These are phyloP conservation scores for Leishmania tarentolae DNA, from an alignment of 208 protist species.

Conservation along the genomic window DNA sequence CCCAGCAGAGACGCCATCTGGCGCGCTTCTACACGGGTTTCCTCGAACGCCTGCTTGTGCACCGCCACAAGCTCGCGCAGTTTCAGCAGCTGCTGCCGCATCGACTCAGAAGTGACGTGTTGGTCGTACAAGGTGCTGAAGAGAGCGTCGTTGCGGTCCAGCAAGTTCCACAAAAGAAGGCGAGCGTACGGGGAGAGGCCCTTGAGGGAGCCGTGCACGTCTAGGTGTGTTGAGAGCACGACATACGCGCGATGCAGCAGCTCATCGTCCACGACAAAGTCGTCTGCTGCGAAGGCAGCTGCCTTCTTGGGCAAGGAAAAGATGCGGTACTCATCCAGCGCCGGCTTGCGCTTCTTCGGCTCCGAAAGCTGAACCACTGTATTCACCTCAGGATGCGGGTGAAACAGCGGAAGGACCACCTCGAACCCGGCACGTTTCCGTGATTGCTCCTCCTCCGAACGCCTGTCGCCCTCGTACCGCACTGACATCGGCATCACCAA, in stretches of 20 bases:
- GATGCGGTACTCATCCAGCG: constrained; percentile 83
- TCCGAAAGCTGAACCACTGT: constrained; percentile 80
- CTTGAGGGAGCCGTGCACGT: constrained; percentile 68
- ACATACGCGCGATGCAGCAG: constrained; percentile 73
- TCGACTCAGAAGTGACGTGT: constrained; percentile 23
- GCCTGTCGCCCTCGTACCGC: constrained; percentile 77
- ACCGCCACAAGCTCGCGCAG: constrained; percentile 28
- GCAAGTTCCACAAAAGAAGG: constrained; percentile 68
- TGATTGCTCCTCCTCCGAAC: constrained; percentile 56
- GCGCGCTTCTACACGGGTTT: constrained; percentile 42
- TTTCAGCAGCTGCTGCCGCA: constrained; percentile 31
- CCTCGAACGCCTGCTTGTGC: constrained; percentile 34
- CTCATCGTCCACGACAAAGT: constrained; percentile 89
- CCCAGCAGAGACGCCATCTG: constrained; percentile 60
- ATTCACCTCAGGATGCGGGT: constrained; percentile 75
- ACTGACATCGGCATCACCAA: constrained; percentile 45
- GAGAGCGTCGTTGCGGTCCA: constrained; percentile 62
- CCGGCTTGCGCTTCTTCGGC: constrained; percentile 63
- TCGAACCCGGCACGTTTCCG: constrained; percentile 56
- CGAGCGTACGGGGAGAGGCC: constrained; percentile 73
- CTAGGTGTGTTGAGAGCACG: constrained; percentile 63
- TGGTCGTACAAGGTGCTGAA: constrained; percentile 54
- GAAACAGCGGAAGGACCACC: constrained; percentile 54
- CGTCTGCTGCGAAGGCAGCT: constrained; percentile 70
- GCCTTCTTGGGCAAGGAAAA: constrained; percentile 87